Evolutionary conservation across 1,284 basidiomycete genomes (phyloP).

Genomic region (Papiliotrema laurentii): DNA sequence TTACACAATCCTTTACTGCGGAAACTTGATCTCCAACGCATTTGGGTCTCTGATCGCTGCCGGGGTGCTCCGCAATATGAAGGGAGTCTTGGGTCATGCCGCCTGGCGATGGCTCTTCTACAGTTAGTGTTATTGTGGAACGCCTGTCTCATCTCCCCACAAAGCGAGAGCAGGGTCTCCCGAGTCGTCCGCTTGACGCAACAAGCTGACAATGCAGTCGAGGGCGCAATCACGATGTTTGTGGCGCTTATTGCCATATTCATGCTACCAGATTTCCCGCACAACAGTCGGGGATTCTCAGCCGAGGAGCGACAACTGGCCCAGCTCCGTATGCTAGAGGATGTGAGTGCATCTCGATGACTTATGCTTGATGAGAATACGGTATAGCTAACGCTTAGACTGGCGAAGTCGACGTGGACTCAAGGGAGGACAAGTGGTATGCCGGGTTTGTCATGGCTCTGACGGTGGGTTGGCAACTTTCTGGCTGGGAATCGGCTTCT

Average conservation of each 20-base stretch:
- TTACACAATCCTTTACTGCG: slow-evolving; percentile 64
- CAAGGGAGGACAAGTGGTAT: slow-evolving; percentile 1
- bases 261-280: slow-evolving; percentile 68
- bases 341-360: slow-evolving; percentile 62
- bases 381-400: slow-evolving; percentile 15
- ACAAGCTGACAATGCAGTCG: neutral
- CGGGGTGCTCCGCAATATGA: slow-evolving; percentile 63
- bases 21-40: slow-evolving; percentile 65
- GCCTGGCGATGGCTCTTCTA: slow-evolving; percentile 78
- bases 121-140: no score
- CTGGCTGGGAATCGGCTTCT: neutral
- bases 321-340: slow-evolving; percentile 66
- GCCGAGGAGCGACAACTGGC: slow-evolving; percentile 60
- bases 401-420: slow-evolving; percentile 55
- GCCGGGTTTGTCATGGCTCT: slow-evolving; percentile 4
- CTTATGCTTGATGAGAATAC: no score
- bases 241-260: slow-evolving; percentile 60
- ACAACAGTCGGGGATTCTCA: slow-evolving; percentile 63
- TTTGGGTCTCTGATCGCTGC: slow-evolving; percentile 75
- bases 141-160: slow-evolving; percentile 50
- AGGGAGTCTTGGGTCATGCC: slow-evolving; percentile 61
- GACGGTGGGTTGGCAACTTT: slow-evolving; percentile 1
- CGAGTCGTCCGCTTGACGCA: neutral
- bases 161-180: slow-evolving; percentile 1
- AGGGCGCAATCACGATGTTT: slow-evolving; percentile 47